Percentiles rank a stretch among this genome's conserved stretches.
phyloP scores from a whole-genome alignment of 2,329 filamentous ascomycete species.

The Trichophyton benhamiae region DNA sequence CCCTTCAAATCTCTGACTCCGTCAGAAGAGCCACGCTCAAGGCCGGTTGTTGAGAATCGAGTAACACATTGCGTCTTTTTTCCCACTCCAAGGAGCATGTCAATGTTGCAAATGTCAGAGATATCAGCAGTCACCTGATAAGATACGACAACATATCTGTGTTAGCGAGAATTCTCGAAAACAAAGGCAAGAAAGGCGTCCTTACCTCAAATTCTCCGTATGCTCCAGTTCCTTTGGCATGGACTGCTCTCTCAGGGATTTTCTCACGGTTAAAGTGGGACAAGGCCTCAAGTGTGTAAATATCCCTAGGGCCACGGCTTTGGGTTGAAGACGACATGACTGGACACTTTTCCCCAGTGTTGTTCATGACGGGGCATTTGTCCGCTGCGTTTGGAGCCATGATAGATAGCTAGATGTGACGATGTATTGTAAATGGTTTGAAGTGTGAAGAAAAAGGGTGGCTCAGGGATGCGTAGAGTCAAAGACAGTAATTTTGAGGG shows the following conservation, averaged over 20 bases:
- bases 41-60: constrained; percentile 4
- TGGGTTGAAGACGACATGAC: background rate
- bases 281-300: background rate
- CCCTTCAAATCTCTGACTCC: constrained; percentile 2
- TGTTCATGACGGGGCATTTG: background rate
- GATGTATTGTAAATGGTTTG: no score
- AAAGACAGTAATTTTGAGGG: background rate
- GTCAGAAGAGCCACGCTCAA: constrained; percentile 4
- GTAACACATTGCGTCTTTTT: constrained; percentile 3
- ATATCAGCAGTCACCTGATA: background rate
- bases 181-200: no score
- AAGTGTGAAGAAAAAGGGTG: background rate
- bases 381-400: background rate
- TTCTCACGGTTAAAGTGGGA: constrained; percentile 30
- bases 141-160: background rate
- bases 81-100: constrained; percentile 2
- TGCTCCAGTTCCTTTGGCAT: constrained; percentile 33
- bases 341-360: background rate
- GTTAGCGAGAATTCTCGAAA: no score
- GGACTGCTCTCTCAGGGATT: constrained; percentile 33
- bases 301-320: background rate
- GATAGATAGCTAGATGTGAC: background rate
- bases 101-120: constrained; percentile 4
- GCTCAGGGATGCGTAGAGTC: background rate
- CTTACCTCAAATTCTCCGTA: constrained; percentile 30